These are phyloP conservation scores for Mortierella sp. DNA, from an alignment of 371 early-diverging fungal species.

Conservation along the genomic window DNA sequence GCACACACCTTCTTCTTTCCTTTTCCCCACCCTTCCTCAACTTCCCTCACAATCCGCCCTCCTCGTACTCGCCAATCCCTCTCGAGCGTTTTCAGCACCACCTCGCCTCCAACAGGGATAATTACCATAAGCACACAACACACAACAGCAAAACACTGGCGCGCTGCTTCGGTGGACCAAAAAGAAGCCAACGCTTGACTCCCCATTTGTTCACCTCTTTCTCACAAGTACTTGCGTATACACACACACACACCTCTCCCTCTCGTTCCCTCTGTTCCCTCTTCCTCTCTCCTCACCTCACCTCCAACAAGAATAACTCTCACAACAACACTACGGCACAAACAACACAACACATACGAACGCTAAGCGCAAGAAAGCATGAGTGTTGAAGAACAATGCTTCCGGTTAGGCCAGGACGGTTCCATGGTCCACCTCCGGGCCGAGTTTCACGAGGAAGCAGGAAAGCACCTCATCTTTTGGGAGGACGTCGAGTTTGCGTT, in stretches of 20 bases:
- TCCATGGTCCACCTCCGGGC: not conserved
- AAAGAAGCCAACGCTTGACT: no score
- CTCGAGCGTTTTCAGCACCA: no score
- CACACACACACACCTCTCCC: no score
- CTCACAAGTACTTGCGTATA: no score
- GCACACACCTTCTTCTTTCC: not conserved
- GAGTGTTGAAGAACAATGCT: not conserved
- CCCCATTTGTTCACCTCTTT: no score
- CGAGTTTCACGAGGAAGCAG: conserved; percentile 23
- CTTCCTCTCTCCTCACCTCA: no score
- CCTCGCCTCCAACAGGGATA: no score
- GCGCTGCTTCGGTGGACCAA: no score
- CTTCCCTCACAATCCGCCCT: not conserved
- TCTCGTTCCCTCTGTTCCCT: no score
- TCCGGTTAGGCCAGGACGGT: not conserved
- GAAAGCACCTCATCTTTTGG: conserved; percentile 31
- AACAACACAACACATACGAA: not conserved
- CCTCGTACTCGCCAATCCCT: not conserved
- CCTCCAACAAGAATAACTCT: not conserved
- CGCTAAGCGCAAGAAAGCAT: not conserved
- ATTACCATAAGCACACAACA: no score
- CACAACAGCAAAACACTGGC: no score
- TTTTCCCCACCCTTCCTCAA: not conserved
- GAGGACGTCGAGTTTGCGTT: conserved; percentile 42
- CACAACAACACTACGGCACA: not conserved